A percentile compares a stretch with the other conserved stretches of the same genome.
phyloP scores from a whole-genome alignment of 106 monocot species.

The Dendrobium huoshanense region DNA sequence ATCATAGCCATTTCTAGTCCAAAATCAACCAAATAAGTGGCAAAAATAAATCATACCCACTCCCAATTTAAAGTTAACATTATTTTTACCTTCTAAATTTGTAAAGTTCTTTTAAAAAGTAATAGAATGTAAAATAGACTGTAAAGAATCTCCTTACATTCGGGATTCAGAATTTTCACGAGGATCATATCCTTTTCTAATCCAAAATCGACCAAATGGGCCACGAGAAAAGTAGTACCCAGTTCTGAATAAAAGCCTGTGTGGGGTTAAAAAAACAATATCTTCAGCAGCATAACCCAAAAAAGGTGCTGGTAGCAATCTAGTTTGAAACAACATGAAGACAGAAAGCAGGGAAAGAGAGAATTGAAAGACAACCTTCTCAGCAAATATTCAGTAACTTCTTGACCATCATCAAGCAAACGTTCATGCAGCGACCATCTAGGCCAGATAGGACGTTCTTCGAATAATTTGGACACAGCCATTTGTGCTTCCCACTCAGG shows the following conservation, averaged over 20 bases:
- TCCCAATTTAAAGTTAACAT: background rate
- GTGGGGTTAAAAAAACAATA: background rate
- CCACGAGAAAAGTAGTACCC: slow-evolving; percentile 93
- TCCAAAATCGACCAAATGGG: slow-evolving; percentile 92
- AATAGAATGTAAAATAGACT: background rate
- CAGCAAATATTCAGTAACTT: slow-evolving; percentile 41
- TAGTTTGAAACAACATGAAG: background rate
- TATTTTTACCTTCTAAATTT: background rate
- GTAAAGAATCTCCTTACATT: slow-evolving; percentile 40
- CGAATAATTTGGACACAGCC: slow-evolving; percentile 73
- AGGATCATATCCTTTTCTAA: slow-evolving; percentile 94
- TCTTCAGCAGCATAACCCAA: background rate
- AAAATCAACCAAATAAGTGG: background rate
- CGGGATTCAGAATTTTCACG: slow-evolving; percentile 78
- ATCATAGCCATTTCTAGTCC: background rate
- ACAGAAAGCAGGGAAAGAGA: background rate
- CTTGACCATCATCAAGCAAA: slow-evolving; percentile 57
- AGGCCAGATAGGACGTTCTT: slow-evolving; percentile 84
- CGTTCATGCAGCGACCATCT: slow-evolving; percentile 68
- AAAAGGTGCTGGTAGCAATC: background rate
- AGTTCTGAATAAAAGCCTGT: slow-evolving; percentile 70
- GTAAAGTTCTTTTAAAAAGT: background rate
- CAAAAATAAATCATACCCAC: background rate
- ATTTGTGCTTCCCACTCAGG: slow-evolving; percentile 68
- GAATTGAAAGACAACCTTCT: slow-evolving; percentile 39